phyloP scores from a whole-genome alignment of 2,329 filamentous ascomycete genomes.

The Paradendryphiella salina region DNA sequence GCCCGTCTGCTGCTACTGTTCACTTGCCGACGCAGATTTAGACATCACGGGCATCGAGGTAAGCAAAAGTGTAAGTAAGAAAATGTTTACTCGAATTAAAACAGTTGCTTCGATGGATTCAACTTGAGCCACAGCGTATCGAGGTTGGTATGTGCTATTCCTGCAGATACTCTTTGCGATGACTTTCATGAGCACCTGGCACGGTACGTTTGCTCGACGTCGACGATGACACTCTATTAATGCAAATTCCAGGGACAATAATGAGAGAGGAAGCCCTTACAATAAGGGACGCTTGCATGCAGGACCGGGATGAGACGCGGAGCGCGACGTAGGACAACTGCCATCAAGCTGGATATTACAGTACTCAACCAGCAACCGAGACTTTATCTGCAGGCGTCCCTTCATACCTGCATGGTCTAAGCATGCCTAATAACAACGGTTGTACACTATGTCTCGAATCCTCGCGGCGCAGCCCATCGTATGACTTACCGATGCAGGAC shows the following conservation, averaged over 20 bases:
- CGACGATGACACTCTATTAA: too few relatives aligned
- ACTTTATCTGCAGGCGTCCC: background rate
- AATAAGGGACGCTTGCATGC: background rate
- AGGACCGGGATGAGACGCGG: background rate
- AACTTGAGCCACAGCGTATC: too few relatives aligned
- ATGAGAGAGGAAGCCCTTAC: background rate
- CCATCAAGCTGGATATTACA: background rate
- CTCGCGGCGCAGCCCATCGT: conserved; percentile 1
- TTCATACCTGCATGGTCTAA: background rate
- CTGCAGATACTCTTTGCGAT: background rate
- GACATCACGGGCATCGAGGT: too few relatives aligned
- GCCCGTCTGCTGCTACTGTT: too few relatives aligned
- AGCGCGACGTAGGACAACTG: background rate
- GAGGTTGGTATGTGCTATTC: too few relatives aligned
- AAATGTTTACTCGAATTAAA: too few relatives aligned
- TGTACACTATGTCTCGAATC: background rate
- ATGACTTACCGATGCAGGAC: background rate
- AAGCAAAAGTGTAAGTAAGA: too few relatives aligned
- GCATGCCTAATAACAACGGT: background rate
- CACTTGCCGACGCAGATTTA: too few relatives aligned
- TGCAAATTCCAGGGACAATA: too few relatives aligned
- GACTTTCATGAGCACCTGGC: background rate
- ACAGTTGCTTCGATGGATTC: too few relatives aligned
- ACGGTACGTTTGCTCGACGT: background rate
- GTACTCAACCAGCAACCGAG: background rate